Evolutionary conservation across 306 rosid genomes (phyloP).

Genomic region (Astragalus membranaceus): DNA sequence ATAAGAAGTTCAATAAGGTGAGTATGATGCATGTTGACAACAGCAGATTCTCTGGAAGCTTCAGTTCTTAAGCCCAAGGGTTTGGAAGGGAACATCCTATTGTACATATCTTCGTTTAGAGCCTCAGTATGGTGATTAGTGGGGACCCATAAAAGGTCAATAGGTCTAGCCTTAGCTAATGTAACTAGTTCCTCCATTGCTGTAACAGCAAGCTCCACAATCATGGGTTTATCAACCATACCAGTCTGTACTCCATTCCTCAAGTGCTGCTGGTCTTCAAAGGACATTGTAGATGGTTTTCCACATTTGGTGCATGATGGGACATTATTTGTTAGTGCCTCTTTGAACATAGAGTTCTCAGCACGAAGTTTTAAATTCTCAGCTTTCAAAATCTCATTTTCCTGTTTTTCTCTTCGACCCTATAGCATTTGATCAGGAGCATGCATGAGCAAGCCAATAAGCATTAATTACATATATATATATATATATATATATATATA

Average conservation of each 20-base stretch:
- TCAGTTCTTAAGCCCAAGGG: constrained; percentile 62
- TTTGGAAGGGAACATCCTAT: constrained; percentile 64
- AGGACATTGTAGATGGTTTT: constrained; percentile 79
- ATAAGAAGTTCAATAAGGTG: constrained; percentile 81
- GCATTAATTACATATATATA: too few relatives aligned
- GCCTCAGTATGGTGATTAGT: constrained; percentile 29
- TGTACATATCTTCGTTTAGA: constrained; percentile 68
- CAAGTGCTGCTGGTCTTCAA: constrained; percentile 81
- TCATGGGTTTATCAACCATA: constrained; percentile 41
- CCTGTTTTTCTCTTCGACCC: constrained; percentile 75
- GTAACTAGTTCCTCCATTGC: constrained; percentile 85
- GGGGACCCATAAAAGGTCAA: constrained; percentile 59
- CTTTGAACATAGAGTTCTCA: constrained; percentile 69
- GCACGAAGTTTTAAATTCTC: constrained; percentile 75
- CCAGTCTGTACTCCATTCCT: constrained; percentile 30
- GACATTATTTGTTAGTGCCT: constrained; percentile 48
- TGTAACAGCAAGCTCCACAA: constrained; percentile 82
- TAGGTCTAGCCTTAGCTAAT: constrained; percentile 45
- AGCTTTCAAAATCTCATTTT: constrained; percentile 54
- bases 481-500: too few relatives aligned
- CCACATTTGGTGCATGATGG: constrained; percentile 81
- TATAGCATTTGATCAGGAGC: background rate
- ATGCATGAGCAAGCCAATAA: too few relatives aligned
- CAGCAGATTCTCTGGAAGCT: constrained; percentile 67
- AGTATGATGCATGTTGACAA: constrained; percentile 68